Evolutionary conservation across 2,329 filamentous ascomycete species (phyloP).

Genomic region (Calcarisporium arbuscula): DNA sequence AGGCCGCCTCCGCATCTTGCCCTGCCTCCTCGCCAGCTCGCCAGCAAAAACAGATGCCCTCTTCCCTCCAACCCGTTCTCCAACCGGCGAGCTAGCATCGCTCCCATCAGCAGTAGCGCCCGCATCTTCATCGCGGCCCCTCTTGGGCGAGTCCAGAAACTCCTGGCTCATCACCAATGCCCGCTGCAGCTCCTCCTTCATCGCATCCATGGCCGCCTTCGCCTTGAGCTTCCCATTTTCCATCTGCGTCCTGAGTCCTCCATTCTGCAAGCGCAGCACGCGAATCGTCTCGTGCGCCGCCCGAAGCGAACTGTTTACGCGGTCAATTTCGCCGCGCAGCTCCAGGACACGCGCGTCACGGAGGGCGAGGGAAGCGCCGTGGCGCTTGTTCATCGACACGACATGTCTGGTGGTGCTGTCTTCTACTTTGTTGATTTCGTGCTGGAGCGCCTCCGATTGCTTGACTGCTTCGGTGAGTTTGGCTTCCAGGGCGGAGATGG

Average conservation of each 20-base stretch:
- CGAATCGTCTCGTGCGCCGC: constrained; percentile 40
- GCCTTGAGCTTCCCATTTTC: constrained; percentile 22
- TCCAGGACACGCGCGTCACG: constrained; percentile 45
- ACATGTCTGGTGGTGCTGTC: constrained; percentile 26
- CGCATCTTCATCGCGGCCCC: constrained; percentile 7
- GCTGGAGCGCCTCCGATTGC: constrained; percentile 31
- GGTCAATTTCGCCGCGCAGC: constrained; percentile 42
- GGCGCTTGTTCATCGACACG: constrained; percentile 28
- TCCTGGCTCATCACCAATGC: constrained; percentile 41
- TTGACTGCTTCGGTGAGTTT: constrained; percentile 35
- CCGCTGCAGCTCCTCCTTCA: constrained; percentile 46
- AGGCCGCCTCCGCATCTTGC: constrained; percentile 37
- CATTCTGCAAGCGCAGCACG: constrained; percentile 40
- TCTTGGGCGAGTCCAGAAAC: constrained; percentile 30
- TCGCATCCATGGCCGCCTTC: constrained; percentile 13
- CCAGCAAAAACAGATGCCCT: too few species aligned
- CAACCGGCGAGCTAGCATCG: background rate
- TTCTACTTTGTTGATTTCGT: constrained; percentile 31
- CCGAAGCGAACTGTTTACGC: constrained; percentile 37
- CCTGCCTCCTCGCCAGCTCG: constrained; percentile 24
- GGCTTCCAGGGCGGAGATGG: constrained; percentile 35
- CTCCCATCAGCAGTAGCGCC: background rate
- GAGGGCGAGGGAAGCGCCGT: constrained; percentile 42
- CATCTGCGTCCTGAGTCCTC: constrained; percentile 26
- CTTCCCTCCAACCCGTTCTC: constrained; percentile 11